Conservation (phyloP, 345 rosid species). For the Brassica rapa region DNA sequence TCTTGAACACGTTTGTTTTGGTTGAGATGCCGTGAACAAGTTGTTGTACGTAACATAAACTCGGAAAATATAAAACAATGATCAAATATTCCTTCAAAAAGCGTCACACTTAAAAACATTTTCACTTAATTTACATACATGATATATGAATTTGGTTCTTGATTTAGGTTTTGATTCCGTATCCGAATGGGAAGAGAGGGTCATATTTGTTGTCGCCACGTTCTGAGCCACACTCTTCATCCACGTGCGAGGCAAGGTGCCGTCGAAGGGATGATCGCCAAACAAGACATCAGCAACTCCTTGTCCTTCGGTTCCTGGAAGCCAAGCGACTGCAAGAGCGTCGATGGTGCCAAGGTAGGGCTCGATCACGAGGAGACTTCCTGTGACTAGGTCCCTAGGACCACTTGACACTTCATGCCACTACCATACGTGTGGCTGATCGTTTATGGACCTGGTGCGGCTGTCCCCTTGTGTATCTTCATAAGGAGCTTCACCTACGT, state of each 20-base stretch:
- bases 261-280: constrained; percentile 65
- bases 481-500: constrained; percentile 64
- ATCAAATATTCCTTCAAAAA: not conserved
- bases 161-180: constrained; percentile 46
- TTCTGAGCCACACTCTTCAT: constrained; percentile 57
- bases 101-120: not conserved
- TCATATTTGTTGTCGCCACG: constrained; percentile 57
- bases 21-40: not conserved
- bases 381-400: constrained; percentile 57
- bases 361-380: constrained; percentile 63
- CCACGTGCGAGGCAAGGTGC: constrained; percentile 56
- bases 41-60: not conserved
- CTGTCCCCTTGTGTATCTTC: constrained; percentile 68
- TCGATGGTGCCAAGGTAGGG: constrained; percentile 48
- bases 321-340: constrained; percentile 73
- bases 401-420: constrained; percentile 50
- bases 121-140: constrained; percentile 9
- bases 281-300: constrained; percentile 70
- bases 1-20: not conserved
- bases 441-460: constrained; percentile 53
- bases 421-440: constrained; percentile 41
- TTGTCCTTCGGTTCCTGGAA: constrained; percentile 71
- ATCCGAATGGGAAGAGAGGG: constrained; percentile 72
- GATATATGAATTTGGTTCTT: not conserved
- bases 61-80: not conserved